Conservation (phyloP, 2,329 filamentous ascomycete genomes). For the Amphichorda felina region DNA sequence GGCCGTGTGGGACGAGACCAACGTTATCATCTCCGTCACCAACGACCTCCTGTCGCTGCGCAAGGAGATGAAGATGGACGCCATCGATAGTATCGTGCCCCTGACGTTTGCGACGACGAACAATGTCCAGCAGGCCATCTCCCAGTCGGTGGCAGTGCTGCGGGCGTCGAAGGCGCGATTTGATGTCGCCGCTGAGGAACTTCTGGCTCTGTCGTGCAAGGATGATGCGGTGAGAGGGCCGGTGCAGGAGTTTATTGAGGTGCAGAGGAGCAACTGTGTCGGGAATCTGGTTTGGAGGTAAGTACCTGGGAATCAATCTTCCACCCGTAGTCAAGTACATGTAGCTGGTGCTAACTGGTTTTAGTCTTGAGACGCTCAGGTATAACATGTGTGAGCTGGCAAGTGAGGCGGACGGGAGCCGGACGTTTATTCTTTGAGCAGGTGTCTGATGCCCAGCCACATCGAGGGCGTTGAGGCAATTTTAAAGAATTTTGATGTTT, state of each 20-base stretch:
- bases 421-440: not conserved
- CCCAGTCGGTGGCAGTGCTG: not conserved
- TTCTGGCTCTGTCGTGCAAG: not conserved
- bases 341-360: not conserved
- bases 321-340: not conserved
- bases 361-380: not conserved
- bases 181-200: not conserved
- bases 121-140: not conserved
- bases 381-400: not conserved
- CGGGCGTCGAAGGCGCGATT: not conserved
- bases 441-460: too few relatives aligned
- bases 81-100: not conserved
- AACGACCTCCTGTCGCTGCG: not conserved
- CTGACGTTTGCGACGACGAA: not conserved
- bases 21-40: not conserved
- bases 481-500: too few relatives aligned
- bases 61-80: not conserved
- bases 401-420: not conserved
- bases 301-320: not conserved
- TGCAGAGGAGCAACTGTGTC: slow-evolving; percentile 1
- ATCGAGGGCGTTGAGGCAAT: too few relatives aligned
- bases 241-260: not conserved
- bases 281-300: slow-evolving; percentile 1
- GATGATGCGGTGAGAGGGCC: not conserved
- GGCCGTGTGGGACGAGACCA: not conserved